Conservation (phyloP, 108 stramenopile genomes). For the Mayamaea pseudoterrestris region DNA sequence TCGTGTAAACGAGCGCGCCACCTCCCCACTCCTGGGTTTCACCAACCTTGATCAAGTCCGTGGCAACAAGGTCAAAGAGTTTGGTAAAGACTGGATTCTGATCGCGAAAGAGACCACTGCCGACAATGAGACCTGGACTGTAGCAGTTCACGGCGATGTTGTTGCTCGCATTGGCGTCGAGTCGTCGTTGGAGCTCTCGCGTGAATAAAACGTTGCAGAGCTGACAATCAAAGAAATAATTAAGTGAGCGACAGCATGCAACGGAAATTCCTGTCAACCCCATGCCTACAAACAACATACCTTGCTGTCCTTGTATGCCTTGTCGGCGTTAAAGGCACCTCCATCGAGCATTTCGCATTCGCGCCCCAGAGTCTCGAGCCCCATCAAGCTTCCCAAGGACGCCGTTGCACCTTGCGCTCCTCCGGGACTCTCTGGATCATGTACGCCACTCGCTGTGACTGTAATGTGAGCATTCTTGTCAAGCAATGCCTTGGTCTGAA, state of each 20-base stretch:
- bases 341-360: constrained; percentile 86
- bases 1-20: constrained; percentile 68
- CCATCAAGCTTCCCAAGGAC: constrained; percentile 67
- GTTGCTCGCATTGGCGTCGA: constrained; percentile 22
- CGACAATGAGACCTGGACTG: constrained; percentile 74
- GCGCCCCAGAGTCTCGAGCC: constrained; percentile 37
- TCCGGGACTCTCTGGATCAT: constrained; percentile 79
- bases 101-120: constrained; percentile 76
- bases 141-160: constrained; percentile 58
- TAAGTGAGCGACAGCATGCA: not conserved
- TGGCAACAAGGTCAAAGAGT: constrained; percentile 53
- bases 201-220: constrained; percentile 81
- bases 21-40: constrained; percentile 65
- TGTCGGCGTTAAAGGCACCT: constrained; percentile 66
- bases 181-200: constrained; percentile 60
- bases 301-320: constrained; percentile 84
- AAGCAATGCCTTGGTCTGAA: constrained; percentile 43
- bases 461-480: constrained; percentile 41
- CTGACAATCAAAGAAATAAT: constrained; percentile 6
- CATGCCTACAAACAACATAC: constrained; percentile 4
- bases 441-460: constrained; percentile 73
- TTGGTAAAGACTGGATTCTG: constrained; percentile 74
- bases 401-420: constrained; percentile 65
- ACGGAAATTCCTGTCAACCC: not conserved
- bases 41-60: constrained; percentile 51